These are phyloP conservation scores for Omphalotus guepiniiformis DNA, from an alignment of 768 basidiomycete species.

Conservation along the genomic window DNA sequence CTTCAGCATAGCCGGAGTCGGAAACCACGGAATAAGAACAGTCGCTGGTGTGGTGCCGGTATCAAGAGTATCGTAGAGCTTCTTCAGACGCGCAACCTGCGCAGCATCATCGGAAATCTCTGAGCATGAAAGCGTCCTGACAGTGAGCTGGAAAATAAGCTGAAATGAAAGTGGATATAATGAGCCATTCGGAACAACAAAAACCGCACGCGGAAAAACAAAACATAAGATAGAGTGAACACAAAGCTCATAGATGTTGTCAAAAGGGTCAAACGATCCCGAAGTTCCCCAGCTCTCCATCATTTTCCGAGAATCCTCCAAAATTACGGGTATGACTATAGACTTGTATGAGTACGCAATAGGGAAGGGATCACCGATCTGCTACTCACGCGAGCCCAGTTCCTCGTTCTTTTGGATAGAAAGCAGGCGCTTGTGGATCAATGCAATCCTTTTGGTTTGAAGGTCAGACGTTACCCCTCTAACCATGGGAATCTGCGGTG, in stretches of 20 bases:
- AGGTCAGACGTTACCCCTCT: slow-evolving; percentile 71
- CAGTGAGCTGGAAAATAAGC: slow-evolving; percentile 71
- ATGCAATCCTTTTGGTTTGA: slow-evolving; percentile 52
- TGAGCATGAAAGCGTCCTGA: slow-evolving; percentile 60
- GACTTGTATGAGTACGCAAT: slow-evolving; percentile 11
- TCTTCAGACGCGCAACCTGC: slow-evolving; percentile 57
- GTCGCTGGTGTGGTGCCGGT: slow-evolving; percentile 67
- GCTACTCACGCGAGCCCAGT: slow-evolving; percentile 54
- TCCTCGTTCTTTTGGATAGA: slow-evolving; percentile 59
- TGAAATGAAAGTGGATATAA: slow-evolving; percentile 20
- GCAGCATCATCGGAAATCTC: slow-evolving; percentile 68
- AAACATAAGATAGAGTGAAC: slow-evolving; percentile 10
- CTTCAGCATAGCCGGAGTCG: slow-evolving; percentile 64
- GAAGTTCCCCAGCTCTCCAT: slow-evolving; percentile 64
- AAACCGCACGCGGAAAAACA: slow-evolving; percentile 4
- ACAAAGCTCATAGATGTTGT: slow-evolving; percentile 62
- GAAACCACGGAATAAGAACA: slow-evolving; percentile 74
- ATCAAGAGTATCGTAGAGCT: slow-evolving; percentile 66
- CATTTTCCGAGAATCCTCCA: slow-evolving; percentile 57
- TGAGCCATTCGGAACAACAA: slow-evolving; percentile 1
- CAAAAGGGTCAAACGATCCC: slow-evolving; percentile 69
- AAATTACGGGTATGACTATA: slow-evolving; percentile 60
- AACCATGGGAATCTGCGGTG: slow-evolving; percentile 64
- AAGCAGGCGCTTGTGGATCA: slow-evolving; percentile 70
- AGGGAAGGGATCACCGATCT: slow-evolving; percentile 6